phyloP scores from a whole-genome alignment of 805 yeast species.

The Clavispora santaluciae region DNA sequence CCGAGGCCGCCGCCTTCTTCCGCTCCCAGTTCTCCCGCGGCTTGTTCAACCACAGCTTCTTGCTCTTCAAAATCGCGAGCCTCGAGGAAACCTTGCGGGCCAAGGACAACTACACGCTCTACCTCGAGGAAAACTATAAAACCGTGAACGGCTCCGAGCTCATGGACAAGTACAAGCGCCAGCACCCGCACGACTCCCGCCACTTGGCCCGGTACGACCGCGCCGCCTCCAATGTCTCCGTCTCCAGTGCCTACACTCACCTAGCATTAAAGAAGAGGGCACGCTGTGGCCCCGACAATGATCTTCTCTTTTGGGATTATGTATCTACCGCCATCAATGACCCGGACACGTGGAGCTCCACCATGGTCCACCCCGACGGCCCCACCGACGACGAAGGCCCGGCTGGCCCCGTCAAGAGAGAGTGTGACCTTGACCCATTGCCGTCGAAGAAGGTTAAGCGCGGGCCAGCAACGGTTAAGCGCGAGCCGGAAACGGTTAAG shows the following conservation, averaged over 20 bases:
- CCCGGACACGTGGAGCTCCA: constrained; percentile 2
- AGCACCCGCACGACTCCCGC: constrained; percentile 9
- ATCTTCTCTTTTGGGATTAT: background rate
- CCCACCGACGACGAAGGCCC: too few species aligned
- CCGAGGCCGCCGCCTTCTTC: constrained; percentile 13
- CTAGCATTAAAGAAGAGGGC: background rate
- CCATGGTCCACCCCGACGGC: background rate
- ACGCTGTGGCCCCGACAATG: background rate
- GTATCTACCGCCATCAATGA: constrained; percentile 2
- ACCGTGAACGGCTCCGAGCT: constrained; percentile 31
- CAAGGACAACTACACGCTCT: constrained; percentile 30
- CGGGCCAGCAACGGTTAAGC: background rate
- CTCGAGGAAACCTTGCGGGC: constrained; percentile 18
- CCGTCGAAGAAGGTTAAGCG: background rate
- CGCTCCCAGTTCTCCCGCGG: constrained; percentile 19
- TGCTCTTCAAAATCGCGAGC: constrained; percentile 14
- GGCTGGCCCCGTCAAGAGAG: too few species aligned
- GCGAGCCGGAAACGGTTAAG: too few species aligned
- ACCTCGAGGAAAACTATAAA: constrained; percentile 31
- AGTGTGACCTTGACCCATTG: too few species aligned
- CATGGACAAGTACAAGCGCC: constrained; percentile 22
- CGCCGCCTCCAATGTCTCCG: background rate
- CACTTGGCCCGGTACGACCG: constrained; percentile 2
- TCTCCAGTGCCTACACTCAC: background rate
- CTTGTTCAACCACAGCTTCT: constrained; percentile 17